Conservation (phyloP, 768 basidiomycete species). For the Mycena maculata region DNA sequence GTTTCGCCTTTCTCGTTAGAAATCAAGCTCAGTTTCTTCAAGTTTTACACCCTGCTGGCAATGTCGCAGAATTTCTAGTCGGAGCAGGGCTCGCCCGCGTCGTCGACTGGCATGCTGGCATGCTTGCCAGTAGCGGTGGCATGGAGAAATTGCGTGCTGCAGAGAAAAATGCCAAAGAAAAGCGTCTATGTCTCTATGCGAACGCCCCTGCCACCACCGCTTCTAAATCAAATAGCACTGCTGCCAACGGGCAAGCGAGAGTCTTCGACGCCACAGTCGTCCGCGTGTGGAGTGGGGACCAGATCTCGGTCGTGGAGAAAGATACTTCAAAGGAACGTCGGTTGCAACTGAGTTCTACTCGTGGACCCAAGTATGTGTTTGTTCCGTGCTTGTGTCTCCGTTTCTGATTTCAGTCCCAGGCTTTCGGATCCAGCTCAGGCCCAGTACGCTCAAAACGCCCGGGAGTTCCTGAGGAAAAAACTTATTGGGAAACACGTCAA, state of each 20-base stretch:
- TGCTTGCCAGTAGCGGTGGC: constrained; percentile 84
- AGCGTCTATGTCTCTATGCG: constrained; percentile 76
- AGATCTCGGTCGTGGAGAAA: constrained; percentile 83
- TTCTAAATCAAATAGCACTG: constrained; percentile 60
- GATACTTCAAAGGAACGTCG: constrained; percentile 81
- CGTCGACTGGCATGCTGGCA: constrained; percentile 98
- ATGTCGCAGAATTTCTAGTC: constrained; percentile 91
- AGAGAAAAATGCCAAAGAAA: constrained; percentile 85
- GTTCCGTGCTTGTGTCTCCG: neutral
- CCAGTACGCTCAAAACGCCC: constrained; percentile 90
- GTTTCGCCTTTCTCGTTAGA: constrained; percentile 13
- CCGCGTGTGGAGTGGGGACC: constrained; percentile 94
- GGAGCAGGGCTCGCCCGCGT: constrained; percentile 88
- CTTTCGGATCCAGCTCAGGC: constrained; percentile 88
- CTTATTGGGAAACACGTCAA: constrained; percentile 91
- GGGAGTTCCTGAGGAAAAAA: constrained; percentile 91
- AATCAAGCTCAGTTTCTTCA: constrained; percentile 11
- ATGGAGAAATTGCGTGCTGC: constrained; percentile 91
- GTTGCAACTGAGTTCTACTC: constrained; percentile 88
- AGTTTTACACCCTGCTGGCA: constrained; percentile 94
- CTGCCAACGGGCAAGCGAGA: constrained; percentile 57
- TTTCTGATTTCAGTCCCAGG: constrained; percentile 52
- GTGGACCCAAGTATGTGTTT: constrained; percentile 78
- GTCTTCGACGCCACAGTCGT: constrained; percentile 85
- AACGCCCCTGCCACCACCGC: constrained; percentile 54